phyloP scores from a whole-genome alignment of 192 early-diverging fungal genomes.

The Thoreauomyces humboldtii region DNA sequence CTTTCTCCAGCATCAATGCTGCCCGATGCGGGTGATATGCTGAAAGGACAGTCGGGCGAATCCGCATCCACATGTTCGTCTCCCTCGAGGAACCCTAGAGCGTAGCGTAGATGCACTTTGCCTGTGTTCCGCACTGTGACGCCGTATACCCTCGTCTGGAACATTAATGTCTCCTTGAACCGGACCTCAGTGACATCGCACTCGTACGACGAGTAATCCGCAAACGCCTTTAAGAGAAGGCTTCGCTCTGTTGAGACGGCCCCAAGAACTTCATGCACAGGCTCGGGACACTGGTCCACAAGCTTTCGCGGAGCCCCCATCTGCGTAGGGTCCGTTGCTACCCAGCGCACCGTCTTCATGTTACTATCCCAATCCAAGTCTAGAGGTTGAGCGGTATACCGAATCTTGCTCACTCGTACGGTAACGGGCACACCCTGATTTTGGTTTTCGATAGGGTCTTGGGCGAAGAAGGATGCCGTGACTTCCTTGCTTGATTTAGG shows the following conservation, averaged over 20 bases:
- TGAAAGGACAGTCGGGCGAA: constrained; percentile 45
- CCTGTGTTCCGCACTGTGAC: constrained; percentile 49
- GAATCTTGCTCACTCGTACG: constrained; percentile 42
- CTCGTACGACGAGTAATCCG: constrained; percentile 53
- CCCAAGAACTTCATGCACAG: constrained; percentile 37
- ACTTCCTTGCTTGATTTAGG: constrained; percentile 46
- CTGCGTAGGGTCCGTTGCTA: constrained; percentile 8
- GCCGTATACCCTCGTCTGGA: constrained; percentile 47
- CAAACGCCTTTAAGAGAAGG: constrained; percentile 42
- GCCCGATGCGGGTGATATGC: constrained; percentile 38
- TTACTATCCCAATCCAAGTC: constrained; percentile 56
- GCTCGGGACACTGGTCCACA: constrained; percentile 47
- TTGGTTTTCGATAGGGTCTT: constrained; percentile 33
- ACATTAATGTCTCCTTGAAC: constrained; percentile 63
- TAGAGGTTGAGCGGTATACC: constrained; percentile 17
- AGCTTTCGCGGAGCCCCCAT: constrained; percentile 37
- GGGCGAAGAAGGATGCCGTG: constrained; percentile 40
- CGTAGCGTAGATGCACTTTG: constrained; percentile 43
- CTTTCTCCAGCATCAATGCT: constrained; percentile 42
- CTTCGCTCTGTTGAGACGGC: constrained; percentile 16
- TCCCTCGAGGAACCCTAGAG: constrained; percentile 33
- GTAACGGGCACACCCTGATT: constrained; percentile 4
- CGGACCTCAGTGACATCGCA: constrained; percentile 46
- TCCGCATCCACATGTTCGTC: constrained; percentile 23
- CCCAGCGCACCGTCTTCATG: constrained; percentile 46